Evolutionary conservation across 176 grass and related monocot species (phyloP), one percentile per base, ranked within the genome.

Genomic region (Saccharum officinarum): DNA sequence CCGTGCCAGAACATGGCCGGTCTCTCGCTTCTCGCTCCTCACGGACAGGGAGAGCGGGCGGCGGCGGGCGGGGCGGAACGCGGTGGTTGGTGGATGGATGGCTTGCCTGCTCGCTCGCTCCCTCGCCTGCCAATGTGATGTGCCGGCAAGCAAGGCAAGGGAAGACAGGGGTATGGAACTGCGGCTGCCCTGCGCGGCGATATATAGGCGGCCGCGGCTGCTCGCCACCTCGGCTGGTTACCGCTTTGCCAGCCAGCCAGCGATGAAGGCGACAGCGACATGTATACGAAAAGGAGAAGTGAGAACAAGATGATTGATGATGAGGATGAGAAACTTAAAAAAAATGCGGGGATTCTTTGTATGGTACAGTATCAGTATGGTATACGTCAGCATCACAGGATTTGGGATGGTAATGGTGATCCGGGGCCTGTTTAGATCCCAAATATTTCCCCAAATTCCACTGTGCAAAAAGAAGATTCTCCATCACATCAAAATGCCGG

Each of bases 1-100:
- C 59, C 75, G 26, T 92, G 85, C 46, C 86, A 12, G 63, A 85
- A 85, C 94, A 97, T 60, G 20, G 60, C 60, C 60, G 60, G 23
- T 5, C 8, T 18, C n/a, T 23, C 50, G 49, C 49, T 46, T 14
- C 25, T 54, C 16, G 22, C 60, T 64, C 18, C 45, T 75, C 73
- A 4, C 10, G 30, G 38, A n/a, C 15, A 16, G 30, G 73, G 20
- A 33, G 5, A 39, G 40, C 0, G 3, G 34, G 34, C 3, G 7
- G 3, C 15, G 38, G 15, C 4, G 10, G 10, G 42, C 42, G 42
- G 1, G 20, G 22, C 18, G 38, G 41, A 7, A 8, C 11, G 39
- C 10, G 22, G 38, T 73, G 39, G 14, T 2, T 44, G 71, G n/a
- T 40, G 70, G n/a, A 3, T 41, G 46, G 13, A 11, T 46, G 70